phyloP scores from a whole-genome alignment of 1,284 basidiomycete genomes.

The Sparassis latifolia region DNA sequence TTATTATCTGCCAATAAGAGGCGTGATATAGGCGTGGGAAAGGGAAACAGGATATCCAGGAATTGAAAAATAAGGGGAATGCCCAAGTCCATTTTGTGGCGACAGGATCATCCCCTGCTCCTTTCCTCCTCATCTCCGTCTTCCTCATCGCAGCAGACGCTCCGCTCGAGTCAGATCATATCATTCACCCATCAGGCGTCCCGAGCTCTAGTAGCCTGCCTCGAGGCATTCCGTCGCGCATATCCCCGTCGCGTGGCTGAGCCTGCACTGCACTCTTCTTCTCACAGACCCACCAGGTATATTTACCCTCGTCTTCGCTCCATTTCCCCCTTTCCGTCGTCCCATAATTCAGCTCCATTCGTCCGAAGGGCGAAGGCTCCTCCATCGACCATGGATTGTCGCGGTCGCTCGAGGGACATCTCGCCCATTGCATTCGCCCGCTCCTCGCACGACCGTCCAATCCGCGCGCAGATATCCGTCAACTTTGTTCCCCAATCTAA shows the following conservation, averaged over 20 bases:
- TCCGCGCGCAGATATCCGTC: constrained; percentile 6
- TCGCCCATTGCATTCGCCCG: constrained; percentile 20
- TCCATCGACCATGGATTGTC: constrained; percentile 18
- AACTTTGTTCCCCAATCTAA: constrained; percentile 7
- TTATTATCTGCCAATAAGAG: too few relatives aligned
- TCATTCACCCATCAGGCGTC: too few relatives aligned
- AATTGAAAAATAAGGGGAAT: too few relatives aligned
- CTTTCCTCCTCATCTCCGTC: too few relatives aligned
- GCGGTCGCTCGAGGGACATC: constrained; percentile 24
- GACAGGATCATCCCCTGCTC: too few relatives aligned
- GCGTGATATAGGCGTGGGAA: too few relatives aligned
- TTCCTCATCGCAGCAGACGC: too few relatives aligned
- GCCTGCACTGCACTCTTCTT: constrained; percentile 9
- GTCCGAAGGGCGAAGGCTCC: too few relatives aligned
- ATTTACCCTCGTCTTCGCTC: constrained; percentile 1
- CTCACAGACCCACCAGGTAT: constrained; percentile 14
- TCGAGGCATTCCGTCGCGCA: constrained; percentile 14
- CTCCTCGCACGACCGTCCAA: constrained; percentile 7
- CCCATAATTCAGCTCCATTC: not conserved
- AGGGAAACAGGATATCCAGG: too few relatives aligned
- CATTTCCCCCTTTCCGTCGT: constrained; percentile 14
- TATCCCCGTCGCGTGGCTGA: constrained; percentile 12
- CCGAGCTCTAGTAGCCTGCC: constrained; percentile 5
- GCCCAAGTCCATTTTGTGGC: too few relatives aligned
- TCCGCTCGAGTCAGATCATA: too few relatives aligned